Evolutionary conservation across 768 basidiomycete species (phyloP).

Genomic region (Boletus sensibilis): DNA sequence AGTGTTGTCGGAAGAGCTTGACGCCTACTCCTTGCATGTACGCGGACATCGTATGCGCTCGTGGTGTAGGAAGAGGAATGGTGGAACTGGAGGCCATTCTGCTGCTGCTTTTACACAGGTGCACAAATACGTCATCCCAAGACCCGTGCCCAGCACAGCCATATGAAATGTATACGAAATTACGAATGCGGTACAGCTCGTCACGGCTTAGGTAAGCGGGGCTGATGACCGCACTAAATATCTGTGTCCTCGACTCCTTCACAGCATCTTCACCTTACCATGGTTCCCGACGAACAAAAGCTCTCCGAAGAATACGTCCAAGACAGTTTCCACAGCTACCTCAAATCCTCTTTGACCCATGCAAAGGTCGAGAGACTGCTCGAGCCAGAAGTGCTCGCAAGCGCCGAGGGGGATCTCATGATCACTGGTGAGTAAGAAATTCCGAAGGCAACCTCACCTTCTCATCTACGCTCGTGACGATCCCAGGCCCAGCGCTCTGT

Average conservation of each 20-base stretch:
- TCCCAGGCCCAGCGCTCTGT: slow-evolving; percentile 71
- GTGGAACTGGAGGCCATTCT: neutral
- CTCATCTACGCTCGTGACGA: neutral
- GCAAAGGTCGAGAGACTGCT: slow-evolving; percentile 76
- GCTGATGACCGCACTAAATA: neutral
- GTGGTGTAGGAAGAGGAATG: neutral
- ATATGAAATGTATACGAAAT: neutral
- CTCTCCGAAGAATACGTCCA: slow-evolving; percentile 68
- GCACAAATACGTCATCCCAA: slow-evolving; percentile 15
- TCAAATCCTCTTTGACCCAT: slow-evolving; percentile 73
- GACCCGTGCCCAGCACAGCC: slow-evolving; percentile 1
- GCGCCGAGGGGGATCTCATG: slow-evolving; percentile 83
- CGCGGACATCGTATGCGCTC: slow-evolving; percentile 16
- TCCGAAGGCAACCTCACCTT: neutral
- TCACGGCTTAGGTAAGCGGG: neutral
- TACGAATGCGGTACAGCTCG: neutral
- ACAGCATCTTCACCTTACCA: neutral
- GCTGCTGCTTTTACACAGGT: neutral
- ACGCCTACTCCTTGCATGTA: slow-evolving; percentile 48
- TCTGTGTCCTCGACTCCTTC: neutral
- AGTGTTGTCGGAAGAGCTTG: slow-evolving; percentile 60
- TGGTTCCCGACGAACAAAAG: slow-evolving; percentile 30
- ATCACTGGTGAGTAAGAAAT: slow-evolving; percentile 60
- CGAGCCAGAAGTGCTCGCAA: slow-evolving; percentile 69
- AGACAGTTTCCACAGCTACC: slow-evolving; percentile 79